phyloP scores from a whole-genome alignment of 2,329 filamentous ascomycete species.

The Esteya vermicola region DNA sequence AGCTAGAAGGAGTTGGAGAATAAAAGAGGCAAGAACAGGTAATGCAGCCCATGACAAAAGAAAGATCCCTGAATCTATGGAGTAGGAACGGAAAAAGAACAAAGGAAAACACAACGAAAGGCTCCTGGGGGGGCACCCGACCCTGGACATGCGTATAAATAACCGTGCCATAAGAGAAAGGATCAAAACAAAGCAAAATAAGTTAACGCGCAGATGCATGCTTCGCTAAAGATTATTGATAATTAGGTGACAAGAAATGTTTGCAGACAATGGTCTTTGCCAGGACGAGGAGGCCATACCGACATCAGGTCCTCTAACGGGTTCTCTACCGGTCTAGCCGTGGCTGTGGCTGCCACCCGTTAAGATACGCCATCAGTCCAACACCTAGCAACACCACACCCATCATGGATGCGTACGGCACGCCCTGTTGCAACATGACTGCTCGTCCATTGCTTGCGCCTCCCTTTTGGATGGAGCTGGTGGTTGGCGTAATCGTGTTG shows the following conservation, averaged over 20 bases:
- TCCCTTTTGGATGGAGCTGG: conserved; percentile 12
- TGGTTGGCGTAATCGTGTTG: conserved; percentile 31
- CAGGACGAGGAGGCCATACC: neutral
- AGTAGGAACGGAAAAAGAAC: neutral
- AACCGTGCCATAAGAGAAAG: too few species aligned
- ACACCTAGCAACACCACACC: conserved; percentile 71
- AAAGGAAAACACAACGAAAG: too few species aligned
- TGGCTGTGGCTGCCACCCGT: conserved; percentile 53
- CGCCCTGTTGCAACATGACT: conserved; percentile 36
- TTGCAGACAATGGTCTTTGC: too few species aligned
- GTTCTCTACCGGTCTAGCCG: conserved; percentile 20
- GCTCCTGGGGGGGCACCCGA: too few species aligned
- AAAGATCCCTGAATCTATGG: too few species aligned
- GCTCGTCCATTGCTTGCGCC: conserved; percentile 26
- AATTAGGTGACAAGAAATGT: too few species aligned
- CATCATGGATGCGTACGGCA: conserved; percentile 70
- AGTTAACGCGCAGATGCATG: too few species aligned
- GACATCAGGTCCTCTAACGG: neutral
- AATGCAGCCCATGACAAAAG: neutral
- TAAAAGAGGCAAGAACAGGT: neutral
- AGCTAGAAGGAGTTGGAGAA: too few species aligned
- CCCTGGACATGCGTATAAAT: too few species aligned
- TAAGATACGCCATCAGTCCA: conserved; percentile 75
- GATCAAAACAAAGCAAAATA: neutral
- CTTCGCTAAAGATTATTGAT: too few species aligned